phyloP scores from a whole-genome alignment of 129 eudicot genomes.

The Calendula officinalis region DNA sequence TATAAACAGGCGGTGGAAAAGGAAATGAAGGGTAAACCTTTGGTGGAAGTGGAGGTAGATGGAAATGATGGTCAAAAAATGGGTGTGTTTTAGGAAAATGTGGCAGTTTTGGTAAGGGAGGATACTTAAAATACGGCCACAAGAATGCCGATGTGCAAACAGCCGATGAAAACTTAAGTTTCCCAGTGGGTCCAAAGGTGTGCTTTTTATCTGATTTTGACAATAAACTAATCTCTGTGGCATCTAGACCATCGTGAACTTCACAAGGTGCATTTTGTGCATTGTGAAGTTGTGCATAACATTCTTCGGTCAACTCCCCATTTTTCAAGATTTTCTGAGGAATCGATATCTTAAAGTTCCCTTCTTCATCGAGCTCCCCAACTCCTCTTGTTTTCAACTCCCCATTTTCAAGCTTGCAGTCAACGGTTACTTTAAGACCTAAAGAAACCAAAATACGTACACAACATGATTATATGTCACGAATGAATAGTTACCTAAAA shows the following conservation, averaged over 20 bases:
- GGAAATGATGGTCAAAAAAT: constrained; percentile 40
- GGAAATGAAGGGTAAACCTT: constrained; percentile 33
- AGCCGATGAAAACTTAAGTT: constrained; percentile 61
- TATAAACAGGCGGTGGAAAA: constrained; percentile 28
- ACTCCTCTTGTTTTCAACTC: constrained; percentile 50
- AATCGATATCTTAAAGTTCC: constrained; percentile 64
- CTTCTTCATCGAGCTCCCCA: constrained; percentile 64
- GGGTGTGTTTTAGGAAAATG: constrained; percentile 35
- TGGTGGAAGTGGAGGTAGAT: constrained; percentile 44
- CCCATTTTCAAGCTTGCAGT: constrained; percentile 59
- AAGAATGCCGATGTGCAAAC: constrained; percentile 69
- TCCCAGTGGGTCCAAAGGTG: constrained; percentile 55
- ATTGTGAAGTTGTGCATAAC: constrained; percentile 77
- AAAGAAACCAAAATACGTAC: constrained; percentile 13
- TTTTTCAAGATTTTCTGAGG: constrained; percentile 60
- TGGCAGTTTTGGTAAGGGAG: constrained; percentile 48
- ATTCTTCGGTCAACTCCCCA: constrained; percentile 62
- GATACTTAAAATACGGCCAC: constrained; percentile 68
- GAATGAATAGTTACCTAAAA: background rate
- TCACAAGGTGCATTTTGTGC: constrained; percentile 69
- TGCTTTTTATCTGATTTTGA: constrained; percentile 42
- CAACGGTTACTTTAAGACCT: constrained; percentile 79
- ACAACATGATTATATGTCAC: constrained; percentile 1
- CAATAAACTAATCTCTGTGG: constrained; percentile 44
- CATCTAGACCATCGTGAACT: constrained; percentile 48